Evolutionary conservation across 257 asterid species (phyloP).

Genomic region (Forsythia viridissima): DNA sequence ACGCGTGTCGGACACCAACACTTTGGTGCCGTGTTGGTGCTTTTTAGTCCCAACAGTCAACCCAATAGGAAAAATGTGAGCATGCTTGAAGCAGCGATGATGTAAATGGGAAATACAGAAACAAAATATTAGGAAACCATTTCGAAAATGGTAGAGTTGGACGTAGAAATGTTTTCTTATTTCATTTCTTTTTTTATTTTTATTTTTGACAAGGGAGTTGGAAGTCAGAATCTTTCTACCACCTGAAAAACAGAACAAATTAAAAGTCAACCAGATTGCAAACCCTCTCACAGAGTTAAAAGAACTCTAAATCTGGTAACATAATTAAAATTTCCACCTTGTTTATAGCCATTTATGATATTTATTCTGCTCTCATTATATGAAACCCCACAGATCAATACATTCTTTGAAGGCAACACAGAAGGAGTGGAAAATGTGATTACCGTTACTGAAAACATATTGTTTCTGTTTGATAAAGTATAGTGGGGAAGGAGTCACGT

Average conservation of each 20-base stretch:
- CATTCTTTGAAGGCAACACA: background rate
- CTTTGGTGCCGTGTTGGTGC: too few species aligned
- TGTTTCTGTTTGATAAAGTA: conserved; percentile 11
- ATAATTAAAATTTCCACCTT: background rate
- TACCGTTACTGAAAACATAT: conserved; percentile 16
- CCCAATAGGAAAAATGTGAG: background rate
- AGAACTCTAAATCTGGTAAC: background rate
- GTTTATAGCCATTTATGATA: background rate
- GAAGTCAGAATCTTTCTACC: background rate
- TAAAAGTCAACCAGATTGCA: background rate
- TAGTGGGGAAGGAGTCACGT: conserved; percentile 34
- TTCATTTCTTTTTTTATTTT: too few species aligned
- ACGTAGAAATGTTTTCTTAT: too few species aligned
- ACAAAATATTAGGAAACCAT: background rate
- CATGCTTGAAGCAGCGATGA: background rate
- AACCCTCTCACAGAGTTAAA: background rate
- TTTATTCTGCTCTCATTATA: background rate
- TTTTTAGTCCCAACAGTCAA: background rate
- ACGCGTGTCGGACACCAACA: too few species aligned
- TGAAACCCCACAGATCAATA: background rate
- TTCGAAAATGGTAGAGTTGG: background rate
- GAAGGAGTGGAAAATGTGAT: background rate
- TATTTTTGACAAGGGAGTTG: background rate
- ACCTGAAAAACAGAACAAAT: background rate
- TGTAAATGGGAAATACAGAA: background rate